phyloP scores from a whole-genome alignment of 352 stramenopile species.

The Discostella stelligera region DNA sequence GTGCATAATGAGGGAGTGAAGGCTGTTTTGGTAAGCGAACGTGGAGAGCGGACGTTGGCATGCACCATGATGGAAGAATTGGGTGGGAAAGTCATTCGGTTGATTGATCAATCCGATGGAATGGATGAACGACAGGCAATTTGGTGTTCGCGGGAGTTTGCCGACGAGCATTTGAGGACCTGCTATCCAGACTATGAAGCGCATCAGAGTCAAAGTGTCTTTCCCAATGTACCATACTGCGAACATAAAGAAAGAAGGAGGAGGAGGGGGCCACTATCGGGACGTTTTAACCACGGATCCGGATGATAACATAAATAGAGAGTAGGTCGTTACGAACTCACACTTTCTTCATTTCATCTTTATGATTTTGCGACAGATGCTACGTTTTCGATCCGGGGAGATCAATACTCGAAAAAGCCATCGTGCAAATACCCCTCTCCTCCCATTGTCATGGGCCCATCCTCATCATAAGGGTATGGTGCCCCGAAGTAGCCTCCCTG shows the following conservation, averaged over 20 bases:
- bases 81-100: slow-evolving; percentile 25
- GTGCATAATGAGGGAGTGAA: background rate
- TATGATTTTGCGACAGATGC: too few relatives aligned
- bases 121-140: slow-evolving; percentile 40
- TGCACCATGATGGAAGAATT: slow-evolving; percentile 27
- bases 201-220: slow-evolving; percentile 13
- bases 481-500: background rate
- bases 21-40: slow-evolving; percentile 35
- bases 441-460: background rate
- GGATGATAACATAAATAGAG: too few relatives aligned
- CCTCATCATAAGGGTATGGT: background rate
- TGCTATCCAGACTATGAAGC: slow-evolving; percentile 5
- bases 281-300: background rate
- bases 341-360: too few relatives aligned
- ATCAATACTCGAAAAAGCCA: background rate
- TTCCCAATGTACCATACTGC: slow-evolving; percentile 40
- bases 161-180: background rate
- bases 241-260: slow-evolving; percentile 30
- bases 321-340: too few relatives aligned
- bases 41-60: slow-evolving; percentile 23
- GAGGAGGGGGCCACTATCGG: background rate
- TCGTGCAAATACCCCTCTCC: background rate
- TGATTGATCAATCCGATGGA: slow-evolving; percentile 31
- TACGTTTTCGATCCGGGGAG: too few relatives aligned
- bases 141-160: slow-evolving; percentile 19